Base-by-base conservation (phyloP, 106 monocot species). In the Phalaenopsis aphrodite region DNA sequence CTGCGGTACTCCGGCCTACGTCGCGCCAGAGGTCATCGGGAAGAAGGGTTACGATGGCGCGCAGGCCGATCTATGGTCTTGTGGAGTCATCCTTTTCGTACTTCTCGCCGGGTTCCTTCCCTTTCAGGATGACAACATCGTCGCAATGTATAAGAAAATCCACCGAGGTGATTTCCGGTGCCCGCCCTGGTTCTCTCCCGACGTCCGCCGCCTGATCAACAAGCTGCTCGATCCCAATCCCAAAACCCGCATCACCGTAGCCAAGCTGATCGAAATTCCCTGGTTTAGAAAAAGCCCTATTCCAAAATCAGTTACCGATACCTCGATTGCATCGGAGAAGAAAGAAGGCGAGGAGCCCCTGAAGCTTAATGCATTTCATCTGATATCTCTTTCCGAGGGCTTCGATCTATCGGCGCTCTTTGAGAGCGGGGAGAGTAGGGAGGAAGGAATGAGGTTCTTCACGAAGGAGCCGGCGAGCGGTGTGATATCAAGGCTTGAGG, bases 1-100 rank as follows among this genome's bases (percentile, higher is more conserved):
- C 6, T 90, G 90, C 73, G 90, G 90, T 7, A 90, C 90, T 12
- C 90, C 90, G 81, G 90, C 90, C 1, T 90, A 90, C 77, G 85
- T 85, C 4, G 90, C 90, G 21, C 90, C 90, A 68, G 90, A 90
- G 87, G 76, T 90, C 37, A 69, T 87, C 43, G 49, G 46, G 19
- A 85, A 87, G 81, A 87, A 85, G 77, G 90, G 85, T 16, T 90
- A 90, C 85, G 90, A 90, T 76, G 90, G 90, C 30, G 83, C 85
- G 30, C 85, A 83, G 72, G 85, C 87, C 24, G 90, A 90, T 58
- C 45, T 85, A 21, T 90, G 90, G 90, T 90, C 90, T 17, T 90
- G 90, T 55, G 90, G 90, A 42, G 90, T 88, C 75, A 84, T 90
- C 81, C 90, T 90, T 78, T 90, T 73, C 79, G 87, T 85, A 11